Evolutionary conservation across 495 filamentous ascomycete species (phyloP), one percentile per base, ranked within the genome.

Genomic region (Aspergillus haitiensis): DNA sequence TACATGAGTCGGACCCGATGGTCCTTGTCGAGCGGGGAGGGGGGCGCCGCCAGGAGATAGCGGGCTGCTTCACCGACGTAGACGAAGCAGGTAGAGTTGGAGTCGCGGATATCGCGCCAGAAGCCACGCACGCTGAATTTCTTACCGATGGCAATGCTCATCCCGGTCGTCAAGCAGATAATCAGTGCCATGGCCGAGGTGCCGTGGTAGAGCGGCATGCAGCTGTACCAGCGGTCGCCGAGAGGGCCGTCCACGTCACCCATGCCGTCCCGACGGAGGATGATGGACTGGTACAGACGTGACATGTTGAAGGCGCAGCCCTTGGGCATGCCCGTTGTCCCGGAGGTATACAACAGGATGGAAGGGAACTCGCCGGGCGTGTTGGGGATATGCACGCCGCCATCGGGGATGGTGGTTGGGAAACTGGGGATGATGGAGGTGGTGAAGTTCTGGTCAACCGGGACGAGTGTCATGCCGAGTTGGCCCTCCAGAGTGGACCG

Each of bases 61-160:
- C 89, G 78, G 31, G 88, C 82, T 0, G 87, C 90, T 69, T 94
- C 89, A 62, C 90, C 89, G n/a, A 94, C 90, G 65, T 94, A 94
- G 10, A 88, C 83, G 69, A 92, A 89, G 57, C 82, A 76, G 1
- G 87, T 92, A 5, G 88, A 81, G 13, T 80, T 70, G 0, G 84
- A 86, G 61, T 88, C 87, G 21, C 85, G 82, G 33, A 92, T 72
- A 51, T 94, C 90, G 11, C 73, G 69, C 90, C 90, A 94, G 76
- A 94, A 94, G 13, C 78, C 75, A 0, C 84, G 82, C 3, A 81
- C 84, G 63, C 82, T 86, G 78, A 93, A 94, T 60, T 82, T 85
- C 33, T 84, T 84, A 9, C 84, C 88, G 10, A 93, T 78, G 39
- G 86, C 89, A 49, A 91, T 69, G 8, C 84, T 83, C 7, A 83